Evolutionary conservation across 108 stramenopile species (phyloP).

Genomic region (Nitzschia palea): DNA sequence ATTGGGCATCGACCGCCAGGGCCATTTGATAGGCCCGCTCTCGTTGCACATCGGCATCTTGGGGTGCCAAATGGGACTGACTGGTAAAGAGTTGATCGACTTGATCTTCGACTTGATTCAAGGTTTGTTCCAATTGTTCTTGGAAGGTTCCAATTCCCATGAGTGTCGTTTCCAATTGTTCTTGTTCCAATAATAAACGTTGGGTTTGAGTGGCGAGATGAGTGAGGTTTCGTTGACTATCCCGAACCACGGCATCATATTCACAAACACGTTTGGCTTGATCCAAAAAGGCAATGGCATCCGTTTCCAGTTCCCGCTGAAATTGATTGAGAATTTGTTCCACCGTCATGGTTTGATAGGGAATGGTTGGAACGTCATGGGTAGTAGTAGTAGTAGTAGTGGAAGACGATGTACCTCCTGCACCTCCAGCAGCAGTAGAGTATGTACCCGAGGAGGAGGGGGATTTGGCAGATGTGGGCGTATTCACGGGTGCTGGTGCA

Average conservation of each 20-base stretch:
- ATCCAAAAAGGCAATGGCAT: constrained; percentile 57
- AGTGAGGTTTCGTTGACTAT: constrained; percentile 59
- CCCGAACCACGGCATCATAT: constrained; percentile 77
- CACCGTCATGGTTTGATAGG: constrained; percentile 82
- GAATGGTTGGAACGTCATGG: constrained; percentile 58
- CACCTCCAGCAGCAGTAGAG: constrained; percentile 13
- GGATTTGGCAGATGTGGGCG: constrained; percentile 7
- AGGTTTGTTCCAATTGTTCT: constrained; percentile 51
- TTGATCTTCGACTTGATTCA: constrained; percentile 61
- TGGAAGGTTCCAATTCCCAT: constrained; percentile 67
- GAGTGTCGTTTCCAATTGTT: constrained; percentile 57
- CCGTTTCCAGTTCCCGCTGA: constrained; percentile 74
- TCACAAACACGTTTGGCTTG: constrained; percentile 81
- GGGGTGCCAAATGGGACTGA: constrained; percentile 51
- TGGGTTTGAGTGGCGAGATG: constrained; percentile 56
- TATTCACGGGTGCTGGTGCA: constrained; percentile 26
- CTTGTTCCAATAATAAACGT: constrained; percentile 60
- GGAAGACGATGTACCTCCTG: constrained; percentile 3
- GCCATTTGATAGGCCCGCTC: constrained; percentile 69
- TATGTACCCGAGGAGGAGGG: constrained; percentile 1
- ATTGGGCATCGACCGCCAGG: constrained; percentile 41
- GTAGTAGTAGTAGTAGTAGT: constrained; percentile 14
- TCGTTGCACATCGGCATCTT: constrained; percentile 76
- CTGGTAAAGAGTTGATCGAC: constrained; percentile 71
- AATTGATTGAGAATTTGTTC: constrained; percentile 83